Evolutionary conservation across 2,329 filamentous ascomycete genomes (phyloP).

Genomic region (Pezicula neosporulosa): DNA sequence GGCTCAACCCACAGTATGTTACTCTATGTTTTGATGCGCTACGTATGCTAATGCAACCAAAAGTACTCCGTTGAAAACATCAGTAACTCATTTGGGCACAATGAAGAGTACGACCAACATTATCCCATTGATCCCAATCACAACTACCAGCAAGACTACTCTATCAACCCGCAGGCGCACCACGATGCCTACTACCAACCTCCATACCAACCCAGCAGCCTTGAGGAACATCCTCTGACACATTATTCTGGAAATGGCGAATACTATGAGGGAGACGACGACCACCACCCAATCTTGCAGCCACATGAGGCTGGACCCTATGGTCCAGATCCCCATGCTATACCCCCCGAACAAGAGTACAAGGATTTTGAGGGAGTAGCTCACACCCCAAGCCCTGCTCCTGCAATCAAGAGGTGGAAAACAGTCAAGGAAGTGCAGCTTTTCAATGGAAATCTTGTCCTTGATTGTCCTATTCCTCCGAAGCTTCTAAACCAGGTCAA

Average conservation of each 20-base stretch:
- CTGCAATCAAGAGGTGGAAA: conserved; percentile 83
- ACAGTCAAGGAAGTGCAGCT: conserved; percentile 98
- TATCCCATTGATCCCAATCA: conserved; percentile 42
- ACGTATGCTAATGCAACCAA: background rate
- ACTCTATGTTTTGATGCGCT: background rate
- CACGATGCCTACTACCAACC: conserved; percentile 85
- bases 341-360: conserved; percentile 33
- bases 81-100: conserved; percentile 57
- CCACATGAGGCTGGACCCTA: conserved; percentile 40
- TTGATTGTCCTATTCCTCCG: conserved; percentile 94
- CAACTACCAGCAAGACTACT: conserved; percentile 62
- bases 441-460: conserved; percentile 93
- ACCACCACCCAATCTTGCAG: conserved; percentile 74
- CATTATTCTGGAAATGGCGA: conserved; percentile 16
- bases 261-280: conserved; percentile 57
- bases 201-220: conserved; percentile 64
- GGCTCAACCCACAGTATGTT: conserved; percentile 78
- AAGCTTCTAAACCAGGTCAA: conserved; percentile 82
- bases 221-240: conserved; percentile 26
- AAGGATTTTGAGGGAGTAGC: conserved; percentile 38
- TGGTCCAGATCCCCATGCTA: conserved; percentile 53
- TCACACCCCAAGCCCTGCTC: conserved; percentile 50
- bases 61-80: conserved; percentile 72
- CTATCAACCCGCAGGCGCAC: conserved; percentile 77
- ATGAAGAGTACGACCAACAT: conserved; percentile 54